Evolutionary conservation across 2,329 filamentous ascomycete genomes (phyloP).

Genomic region (Aureobasidium pullulans): DNA sequence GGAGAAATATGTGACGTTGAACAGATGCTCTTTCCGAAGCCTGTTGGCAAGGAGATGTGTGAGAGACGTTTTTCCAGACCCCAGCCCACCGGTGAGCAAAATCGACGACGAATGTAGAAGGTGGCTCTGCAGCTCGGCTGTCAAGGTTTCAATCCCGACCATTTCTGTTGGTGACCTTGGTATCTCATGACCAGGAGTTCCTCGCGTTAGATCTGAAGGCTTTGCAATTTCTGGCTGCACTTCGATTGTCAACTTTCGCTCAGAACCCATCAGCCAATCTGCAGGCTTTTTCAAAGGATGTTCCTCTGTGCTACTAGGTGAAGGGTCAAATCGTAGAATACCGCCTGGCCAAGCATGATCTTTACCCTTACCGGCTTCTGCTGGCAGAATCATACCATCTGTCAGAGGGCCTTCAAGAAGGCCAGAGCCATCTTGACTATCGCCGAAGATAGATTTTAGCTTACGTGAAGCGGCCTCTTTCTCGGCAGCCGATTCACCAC

Average conservation of each 20-base stretch:
- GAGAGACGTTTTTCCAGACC: slow-evolving; percentile 81
- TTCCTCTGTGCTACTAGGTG: slow-evolving; percentile 33
- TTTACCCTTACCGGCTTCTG: slow-evolving; percentile 48
- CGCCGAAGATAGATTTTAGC: slow-evolving; percentile 64
- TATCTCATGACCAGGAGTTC: slow-evolving; percentile 50
- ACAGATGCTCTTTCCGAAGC: slow-evolving; percentile 65
- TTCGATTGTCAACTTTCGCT: slow-evolving; percentile 65
- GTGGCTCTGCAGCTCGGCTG: slow-evolving; percentile 66
- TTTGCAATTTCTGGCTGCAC: slow-evolving; percentile 66
- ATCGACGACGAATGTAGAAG: slow-evolving; percentile 83
- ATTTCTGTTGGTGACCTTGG: slow-evolving; percentile 51
- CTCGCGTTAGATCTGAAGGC: slow-evolving; percentile 47
- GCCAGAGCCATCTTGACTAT: slow-evolving; percentile 47
- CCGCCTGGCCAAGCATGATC: slow-evolving; percentile 72
- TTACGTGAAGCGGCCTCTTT: slow-evolving; percentile 68
- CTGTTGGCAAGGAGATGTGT: slow-evolving; percentile 67
- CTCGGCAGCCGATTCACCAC: slow-evolving; percentile 76
- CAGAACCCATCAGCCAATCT: slow-evolving; percentile 71
- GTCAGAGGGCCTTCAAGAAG: slow-evolving; percentile 79
- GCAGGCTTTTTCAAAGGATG: slow-evolving; percentile 37
- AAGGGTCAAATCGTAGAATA: slow-evolving; percentile 68
- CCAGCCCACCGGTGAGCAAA: slow-evolving; percentile 78
- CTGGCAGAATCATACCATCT: slow-evolving; percentile 71
- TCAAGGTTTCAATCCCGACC: slow-evolving; percentile 75
- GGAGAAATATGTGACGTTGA: slow-evolving; percentile 76